Evolutionary conservation across 495 filamentous ascomycete species (phyloP).

Genomic region (Trypethelium eluteriae): DNA sequence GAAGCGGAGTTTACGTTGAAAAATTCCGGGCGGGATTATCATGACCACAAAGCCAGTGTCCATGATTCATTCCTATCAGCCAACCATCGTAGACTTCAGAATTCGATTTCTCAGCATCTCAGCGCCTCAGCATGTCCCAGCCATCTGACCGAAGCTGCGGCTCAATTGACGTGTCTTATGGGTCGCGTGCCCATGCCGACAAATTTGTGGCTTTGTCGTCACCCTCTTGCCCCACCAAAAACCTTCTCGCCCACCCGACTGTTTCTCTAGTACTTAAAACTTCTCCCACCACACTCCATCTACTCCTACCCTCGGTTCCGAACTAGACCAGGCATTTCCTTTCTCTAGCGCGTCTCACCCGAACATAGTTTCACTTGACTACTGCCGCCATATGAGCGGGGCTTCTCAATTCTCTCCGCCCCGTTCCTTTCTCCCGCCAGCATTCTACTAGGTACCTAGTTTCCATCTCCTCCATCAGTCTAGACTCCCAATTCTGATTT

Average conservation of each 20-base stretch:
- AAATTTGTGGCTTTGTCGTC: background rate
- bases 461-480: no score
- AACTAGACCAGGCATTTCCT: background rate
- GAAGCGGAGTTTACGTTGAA: background rate
- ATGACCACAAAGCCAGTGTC: background rate
- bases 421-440: no score
- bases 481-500: no score
- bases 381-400: background rate
- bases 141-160: no score
- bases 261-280: background rate
- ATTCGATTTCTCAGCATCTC: background rate
- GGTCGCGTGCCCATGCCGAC: background rate
- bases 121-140: no score
- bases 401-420: background rate
- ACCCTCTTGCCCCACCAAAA: background rate
- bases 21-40: background rate
- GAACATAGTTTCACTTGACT: background rate
- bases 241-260: background rate
- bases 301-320: background rate
- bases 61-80: constrained; percentile 4
- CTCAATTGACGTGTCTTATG: background rate
- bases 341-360: background rate
- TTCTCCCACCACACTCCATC: background rate
- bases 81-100: background rate
- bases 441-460: no score